Evolutionary conservation across 202 grass and related monocot genomes (phyloP).

Genomic region (Bolboschoenoplectus hybrid): DNA sequence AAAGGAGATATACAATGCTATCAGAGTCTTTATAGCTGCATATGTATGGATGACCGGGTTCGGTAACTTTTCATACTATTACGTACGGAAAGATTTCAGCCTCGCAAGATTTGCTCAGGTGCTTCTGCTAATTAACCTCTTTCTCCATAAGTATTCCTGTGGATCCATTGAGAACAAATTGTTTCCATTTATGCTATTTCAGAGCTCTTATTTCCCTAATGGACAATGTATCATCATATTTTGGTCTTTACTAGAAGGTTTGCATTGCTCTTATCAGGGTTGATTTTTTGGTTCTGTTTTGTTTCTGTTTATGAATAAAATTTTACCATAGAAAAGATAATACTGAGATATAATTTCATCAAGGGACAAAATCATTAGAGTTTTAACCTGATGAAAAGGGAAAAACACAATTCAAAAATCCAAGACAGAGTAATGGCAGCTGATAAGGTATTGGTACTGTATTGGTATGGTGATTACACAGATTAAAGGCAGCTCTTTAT

Average conservation of each 20-base stretch:
- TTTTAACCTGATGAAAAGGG: neutral
- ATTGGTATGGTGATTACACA: neutral
- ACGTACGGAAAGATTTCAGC: slow-evolving; percentile 95
- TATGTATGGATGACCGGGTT: slow-evolving; percentile 99
- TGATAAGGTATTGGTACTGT: neutral
- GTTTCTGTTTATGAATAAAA: neutral
- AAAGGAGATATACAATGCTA: slow-evolving; percentile 99
- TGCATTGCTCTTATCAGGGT: neutral
- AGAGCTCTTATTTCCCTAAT: neutral
- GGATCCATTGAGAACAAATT: neutral
- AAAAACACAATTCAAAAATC: neutral
- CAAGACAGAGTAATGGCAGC: neutral
- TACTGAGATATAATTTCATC: neutral
- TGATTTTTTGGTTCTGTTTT: neutral
- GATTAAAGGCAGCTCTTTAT: neutral
- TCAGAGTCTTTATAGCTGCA: slow-evolving; percentile 96
- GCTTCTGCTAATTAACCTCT: slow-evolving; percentile 7
- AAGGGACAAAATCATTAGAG: neutral
- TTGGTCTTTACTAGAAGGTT: neutral
- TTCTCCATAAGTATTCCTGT: neutral
- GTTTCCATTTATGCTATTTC: slow-evolving; percentile 11
- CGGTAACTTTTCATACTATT: slow-evolving; percentile 99
- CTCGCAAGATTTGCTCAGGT: slow-evolving; percentile 93
- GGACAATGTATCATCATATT: neutral
- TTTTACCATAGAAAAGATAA: slow-evolving; percentile 19